Conservation (phyloP, 805 yeast species). For the Nakazawaea pomicola region DNA sequence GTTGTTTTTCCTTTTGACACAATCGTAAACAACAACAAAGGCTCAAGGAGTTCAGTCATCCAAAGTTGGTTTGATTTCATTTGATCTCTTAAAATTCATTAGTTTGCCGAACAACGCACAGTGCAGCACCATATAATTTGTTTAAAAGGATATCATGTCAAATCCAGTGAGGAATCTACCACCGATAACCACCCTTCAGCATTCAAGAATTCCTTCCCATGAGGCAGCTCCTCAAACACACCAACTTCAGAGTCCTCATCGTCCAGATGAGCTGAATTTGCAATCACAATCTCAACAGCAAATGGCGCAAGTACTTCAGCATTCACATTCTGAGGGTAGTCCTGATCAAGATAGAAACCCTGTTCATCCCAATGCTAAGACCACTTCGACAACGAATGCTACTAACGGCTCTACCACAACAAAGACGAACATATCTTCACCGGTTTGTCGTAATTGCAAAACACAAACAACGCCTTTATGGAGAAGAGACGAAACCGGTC, state of each 20-base stretch:
- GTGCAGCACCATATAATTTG: no score
- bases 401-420: slow-evolving; percentile 61
- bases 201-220: slow-evolving; percentile 2
- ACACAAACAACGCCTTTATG: slow-evolving; percentile 93
- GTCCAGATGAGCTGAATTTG: no score
- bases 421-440: slow-evolving; percentile 55
- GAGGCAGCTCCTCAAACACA: not conserved
- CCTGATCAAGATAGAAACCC: slow-evolving; percentile 21
- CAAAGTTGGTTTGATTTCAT: no score
- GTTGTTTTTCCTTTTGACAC: no score
- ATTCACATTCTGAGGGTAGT: slow-evolving; percentile 13
- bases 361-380: slow-evolving; percentile 58
- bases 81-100: no score
- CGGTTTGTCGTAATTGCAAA: slow-evolving; percentile 84
- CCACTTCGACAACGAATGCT: slow-evolving; percentile 48
- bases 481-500: slow-evolving; percentile 91
- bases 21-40: no score
- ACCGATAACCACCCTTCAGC: slow-evolving; percentile 11
- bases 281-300: not conserved
- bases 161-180: slow-evolving; percentile 10
- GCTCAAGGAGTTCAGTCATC: no score
- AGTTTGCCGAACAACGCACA: no score
- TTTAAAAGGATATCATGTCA: slow-evolving; percentile 5
- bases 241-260: no score
- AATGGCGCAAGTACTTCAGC: not conserved